Evolutionary conservation across 371 early-diverging fungal genomes (phyloP).

Genomic region (Conidiobolus incongruus): DNA sequence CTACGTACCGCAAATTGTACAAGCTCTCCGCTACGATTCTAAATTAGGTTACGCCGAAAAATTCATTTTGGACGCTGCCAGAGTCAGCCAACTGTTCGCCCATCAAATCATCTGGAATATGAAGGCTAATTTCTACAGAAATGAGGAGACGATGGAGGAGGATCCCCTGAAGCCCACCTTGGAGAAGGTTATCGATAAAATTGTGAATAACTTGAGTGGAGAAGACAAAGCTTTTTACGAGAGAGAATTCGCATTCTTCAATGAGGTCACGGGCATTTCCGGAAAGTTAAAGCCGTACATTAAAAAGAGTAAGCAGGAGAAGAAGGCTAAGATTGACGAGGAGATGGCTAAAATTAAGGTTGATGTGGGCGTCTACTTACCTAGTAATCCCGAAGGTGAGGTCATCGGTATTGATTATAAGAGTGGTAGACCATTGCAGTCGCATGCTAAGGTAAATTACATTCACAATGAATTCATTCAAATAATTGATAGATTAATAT

Average conservation of each 20-base stretch:
- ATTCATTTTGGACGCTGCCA: constrained; percentile 79
- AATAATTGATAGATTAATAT: not conserved
- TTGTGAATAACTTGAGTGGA: constrained; percentile 56
- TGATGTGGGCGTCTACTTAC: constrained; percentile 93
- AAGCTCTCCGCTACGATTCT: constrained; percentile 79
- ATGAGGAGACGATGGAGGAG: constrained; percentile 47
- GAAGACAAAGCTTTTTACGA: constrained; percentile 73
- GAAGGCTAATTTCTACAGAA: constrained; percentile 92
- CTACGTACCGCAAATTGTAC: constrained; percentile 97
- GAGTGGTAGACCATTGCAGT: constrained; percentile 91
- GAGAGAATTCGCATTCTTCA: constrained; percentile 89
- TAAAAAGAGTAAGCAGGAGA: constrained; percentile 79
- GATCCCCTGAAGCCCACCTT: constrained; percentile 69
- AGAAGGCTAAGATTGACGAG: constrained; percentile 93
- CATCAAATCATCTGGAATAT: constrained; percentile 99
- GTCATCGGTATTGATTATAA: constrained; percentile 89
- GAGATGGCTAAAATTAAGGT: constrained; percentile 87
- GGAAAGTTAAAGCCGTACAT: constrained; percentile 91
- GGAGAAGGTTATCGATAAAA: constrained; percentile 63
- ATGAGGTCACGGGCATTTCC: constrained; percentile 87
- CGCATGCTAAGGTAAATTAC: constrained; percentile 74
- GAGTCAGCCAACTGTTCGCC: constrained; percentile 82
- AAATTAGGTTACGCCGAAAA: constrained; percentile 64
- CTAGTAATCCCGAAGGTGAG: constrained; percentile 89
- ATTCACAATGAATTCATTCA: not conserved